Evolutionary conservation across 2,329 filamentous ascomycete species (phyloP).

Genomic region (Aspergillus felis): DNA sequence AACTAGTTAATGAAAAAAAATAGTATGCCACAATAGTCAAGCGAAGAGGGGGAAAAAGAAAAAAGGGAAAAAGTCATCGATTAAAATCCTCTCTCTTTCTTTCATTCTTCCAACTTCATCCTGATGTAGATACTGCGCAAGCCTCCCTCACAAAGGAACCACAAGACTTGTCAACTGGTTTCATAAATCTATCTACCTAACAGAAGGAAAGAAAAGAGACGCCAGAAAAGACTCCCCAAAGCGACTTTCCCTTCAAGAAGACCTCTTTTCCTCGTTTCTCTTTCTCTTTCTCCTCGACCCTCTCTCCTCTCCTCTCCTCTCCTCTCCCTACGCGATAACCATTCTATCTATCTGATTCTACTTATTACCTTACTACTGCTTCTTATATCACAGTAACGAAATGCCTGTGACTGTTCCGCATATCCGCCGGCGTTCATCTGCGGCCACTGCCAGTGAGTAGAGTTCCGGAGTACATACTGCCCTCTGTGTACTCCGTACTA

Average conservation of each 20-base stretch:
- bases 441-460: slow-evolving; percentile 32
- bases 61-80: too few relatives aligned
- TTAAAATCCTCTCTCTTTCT: neutral
- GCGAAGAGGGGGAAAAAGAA: neutral
- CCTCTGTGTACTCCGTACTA: neutral
- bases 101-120: neutral
- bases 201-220: neutral
- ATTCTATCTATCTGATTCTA: neutral
- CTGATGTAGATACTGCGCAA: neutral
- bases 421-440: slow-evolving; percentile 36
- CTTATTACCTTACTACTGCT: neutral
- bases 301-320: neutral
- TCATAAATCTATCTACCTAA: neutral
- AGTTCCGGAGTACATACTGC: neutral
- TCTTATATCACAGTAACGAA: neutral
- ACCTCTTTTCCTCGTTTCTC: neutral
- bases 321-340: neutral
- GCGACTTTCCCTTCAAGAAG: neutral
- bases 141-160: neutral
- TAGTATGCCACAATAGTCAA: neutral
- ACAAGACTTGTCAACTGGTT: neutral
- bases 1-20: neutral
- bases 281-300: neutral
- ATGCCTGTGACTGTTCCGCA: slow-evolving; percentile 31
- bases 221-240: slow-evolving; percentile 4